Percentiles rank a stretch among this genome's conserved stretches.
Evolutionary conservation across 2,329 filamentous ascomycete genomes (phyloP).

Genomic region (Trichophyton benhamiae): DNA sequence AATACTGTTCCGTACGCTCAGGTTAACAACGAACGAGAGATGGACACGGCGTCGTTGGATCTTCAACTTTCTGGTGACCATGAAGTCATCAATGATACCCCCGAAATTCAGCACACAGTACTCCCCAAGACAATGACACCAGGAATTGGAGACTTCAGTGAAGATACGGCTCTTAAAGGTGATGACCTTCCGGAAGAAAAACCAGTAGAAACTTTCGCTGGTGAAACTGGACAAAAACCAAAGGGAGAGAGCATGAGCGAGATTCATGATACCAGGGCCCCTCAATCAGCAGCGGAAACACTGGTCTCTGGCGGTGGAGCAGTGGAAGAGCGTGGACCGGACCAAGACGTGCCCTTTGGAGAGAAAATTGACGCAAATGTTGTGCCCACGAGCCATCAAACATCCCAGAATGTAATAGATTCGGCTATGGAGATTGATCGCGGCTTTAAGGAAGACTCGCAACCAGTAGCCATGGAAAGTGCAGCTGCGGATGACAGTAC

Average conservation of each 20-base stretch:
- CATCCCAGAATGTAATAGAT: not conserved
- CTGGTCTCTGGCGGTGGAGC: too few relatives aligned
- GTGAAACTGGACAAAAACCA: not conserved
- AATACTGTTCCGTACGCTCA: not conserved
- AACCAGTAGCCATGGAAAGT: not conserved
- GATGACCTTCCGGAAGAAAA: not conserved
- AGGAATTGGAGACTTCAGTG: conserved; percentile 12
- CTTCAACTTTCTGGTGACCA: conserved; percentile 12
- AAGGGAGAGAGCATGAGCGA: not conserved
- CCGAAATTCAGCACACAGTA: conserved; percentile 6
- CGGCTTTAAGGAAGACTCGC: not conserved
- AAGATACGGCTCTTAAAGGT: conserved; percentile 8
- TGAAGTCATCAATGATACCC: conserved; percentile 5
- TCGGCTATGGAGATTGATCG: not conserved
- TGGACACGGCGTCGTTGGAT: conserved; percentile 13
- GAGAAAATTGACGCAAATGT: not conserved
- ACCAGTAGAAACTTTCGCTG: not conserved
- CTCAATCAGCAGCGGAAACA: too few relatives aligned
- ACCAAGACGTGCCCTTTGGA: not conserved
- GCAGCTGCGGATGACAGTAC: not conserved
- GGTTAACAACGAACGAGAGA: conserved; percentile 6
- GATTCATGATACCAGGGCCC: not conserved
- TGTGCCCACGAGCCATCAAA: not conserved
- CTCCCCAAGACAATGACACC: conserved; percentile 2
- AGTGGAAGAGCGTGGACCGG: not conserved